Percentiles rank a stretch among this genome's conserved stretches.
These are phyloP conservation scores for Leccinum barrowsii DNA, from an alignment of 768 basidiomycete genomes.

Conservation along the genomic window DNA sequence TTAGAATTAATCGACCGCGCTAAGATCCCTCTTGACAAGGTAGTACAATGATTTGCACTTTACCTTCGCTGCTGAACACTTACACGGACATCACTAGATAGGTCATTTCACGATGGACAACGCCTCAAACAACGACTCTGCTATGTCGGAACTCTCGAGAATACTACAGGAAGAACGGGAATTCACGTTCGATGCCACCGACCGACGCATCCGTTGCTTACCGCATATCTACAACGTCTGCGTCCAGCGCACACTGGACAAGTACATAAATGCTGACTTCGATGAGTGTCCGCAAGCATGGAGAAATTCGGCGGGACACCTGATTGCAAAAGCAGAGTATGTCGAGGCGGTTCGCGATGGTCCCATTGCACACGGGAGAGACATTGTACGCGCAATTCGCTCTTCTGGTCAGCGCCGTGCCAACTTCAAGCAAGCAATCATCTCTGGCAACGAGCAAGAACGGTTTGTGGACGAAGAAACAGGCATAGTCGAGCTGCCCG, in stretches of 20 bases:
- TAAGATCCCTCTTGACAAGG: conserved; percentile 5
- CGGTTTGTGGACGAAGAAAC: too few relatives aligned
- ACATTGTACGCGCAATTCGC: background rate
- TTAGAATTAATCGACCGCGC: conserved; percentile 1
- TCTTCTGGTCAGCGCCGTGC: too few relatives aligned
- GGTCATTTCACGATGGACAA: background rate
- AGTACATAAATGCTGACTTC: background rate
- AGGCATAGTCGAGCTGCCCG: too few relatives aligned
- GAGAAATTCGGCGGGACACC: background rate
- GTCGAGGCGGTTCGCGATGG: background rate
- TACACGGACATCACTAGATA: background rate
- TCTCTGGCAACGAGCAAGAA: too few relatives aligned
- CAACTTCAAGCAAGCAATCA: too few relatives aligned
- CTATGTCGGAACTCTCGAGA: conserved; percentile 1
- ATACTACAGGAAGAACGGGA: background rate
- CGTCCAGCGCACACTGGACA: background rate
- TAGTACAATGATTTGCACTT: background rate
- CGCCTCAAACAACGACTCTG: conserved; percentile 7
- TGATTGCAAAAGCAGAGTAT: background rate
- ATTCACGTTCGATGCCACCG: background rate
- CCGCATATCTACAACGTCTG: conserved; percentile 21
- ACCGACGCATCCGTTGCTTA: conserved; percentile 14
- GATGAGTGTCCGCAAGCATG: background rate
- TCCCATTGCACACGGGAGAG: background rate
- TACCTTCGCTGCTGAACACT: conserved; percentile 6